Conservation (phyloP, 2,329 filamentous ascomycete genomes). For the Cladosporium colombiae region DNA sequence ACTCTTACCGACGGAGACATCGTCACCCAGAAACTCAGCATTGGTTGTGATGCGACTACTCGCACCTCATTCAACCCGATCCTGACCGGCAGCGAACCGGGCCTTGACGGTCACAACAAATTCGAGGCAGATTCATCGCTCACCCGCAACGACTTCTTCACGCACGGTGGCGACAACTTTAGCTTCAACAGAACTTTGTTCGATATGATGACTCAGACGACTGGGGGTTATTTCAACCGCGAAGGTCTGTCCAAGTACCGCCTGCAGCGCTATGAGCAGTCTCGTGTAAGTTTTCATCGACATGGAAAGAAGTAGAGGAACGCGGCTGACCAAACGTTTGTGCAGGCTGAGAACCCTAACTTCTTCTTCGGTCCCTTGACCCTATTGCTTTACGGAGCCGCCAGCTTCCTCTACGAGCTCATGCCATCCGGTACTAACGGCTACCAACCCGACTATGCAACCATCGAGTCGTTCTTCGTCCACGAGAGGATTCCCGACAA, state of each 20-base stretch:
- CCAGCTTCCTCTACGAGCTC: slow-evolving; percentile 48
- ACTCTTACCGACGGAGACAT: slow-evolving; percentile 44
- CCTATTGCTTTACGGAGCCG: slow-evolving; percentile 45
- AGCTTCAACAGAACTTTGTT: slow-evolving; percentile 46
- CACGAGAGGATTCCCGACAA: slow-evolving; percentile 45
- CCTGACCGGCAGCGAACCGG: slow-evolving; percentile 43
- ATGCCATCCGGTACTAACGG: slow-evolving; percentile 40
- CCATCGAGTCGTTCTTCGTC: slow-evolving; percentile 43
- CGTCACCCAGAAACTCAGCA: slow-evolving; percentile 45
- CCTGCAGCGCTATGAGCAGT: slow-evolving; percentile 44
- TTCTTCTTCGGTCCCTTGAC: slow-evolving; percentile 47
- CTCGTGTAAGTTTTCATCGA: slow-evolving; percentile 20
- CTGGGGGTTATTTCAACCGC: slow-evolving; percentile 41
- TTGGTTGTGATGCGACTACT: slow-evolving; percentile 49
- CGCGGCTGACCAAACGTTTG: background rate
- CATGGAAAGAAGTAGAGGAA: background rate
- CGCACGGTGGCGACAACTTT: slow-evolving; percentile 39
- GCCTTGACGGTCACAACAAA: slow-evolving; percentile 49
- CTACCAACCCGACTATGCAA: slow-evolving; percentile 38
- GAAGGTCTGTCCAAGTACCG: slow-evolving; percentile 43
- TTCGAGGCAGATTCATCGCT: slow-evolving; percentile 46
- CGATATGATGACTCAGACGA: slow-evolving; percentile 39
- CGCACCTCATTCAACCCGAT: slow-evolving; percentile 41
- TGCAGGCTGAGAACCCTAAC: slow-evolving; percentile 39
- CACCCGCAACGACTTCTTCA: slow-evolving; percentile 46